These are phyloP conservation scores for Peltaster fructicola DNA, from an alignment of 2,329 filamentous ascomycete genomes.

Conservation along the genomic window DNA sequence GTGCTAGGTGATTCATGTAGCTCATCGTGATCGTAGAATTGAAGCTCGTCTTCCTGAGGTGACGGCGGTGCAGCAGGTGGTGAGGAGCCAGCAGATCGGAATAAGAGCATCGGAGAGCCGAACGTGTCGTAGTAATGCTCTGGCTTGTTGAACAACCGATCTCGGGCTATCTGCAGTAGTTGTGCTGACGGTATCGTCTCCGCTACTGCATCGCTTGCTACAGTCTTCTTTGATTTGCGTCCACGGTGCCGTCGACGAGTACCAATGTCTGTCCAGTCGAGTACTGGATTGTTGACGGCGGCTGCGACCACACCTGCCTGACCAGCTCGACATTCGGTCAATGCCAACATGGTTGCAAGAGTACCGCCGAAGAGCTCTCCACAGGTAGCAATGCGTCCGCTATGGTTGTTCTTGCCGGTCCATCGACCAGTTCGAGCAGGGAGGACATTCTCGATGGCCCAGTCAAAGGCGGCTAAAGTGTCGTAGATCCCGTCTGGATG, in stretches of 20 bases:
- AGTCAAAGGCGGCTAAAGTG: constrained; percentile 30
- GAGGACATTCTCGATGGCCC: constrained; percentile 24
- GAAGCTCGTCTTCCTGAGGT: constrained; percentile 13
- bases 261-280: constrained; percentile 31
- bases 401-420: constrained; percentile 11
- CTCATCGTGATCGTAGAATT: constrained; percentile 10
- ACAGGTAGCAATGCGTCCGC: constrained; percentile 25
- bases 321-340: constrained; percentile 31
- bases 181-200: constrained; percentile 1
- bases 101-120: constrained; percentile 32
- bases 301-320: constrained; percentile 26
- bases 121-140: constrained; percentile 32
- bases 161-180: constrained; percentile 19
- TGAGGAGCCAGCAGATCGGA: constrained; percentile 25
- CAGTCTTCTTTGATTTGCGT: constrained; percentile 5
- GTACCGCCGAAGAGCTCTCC: constrained; percentile 31
- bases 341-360: constrained; percentile 30
- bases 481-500: constrained; percentile 32
- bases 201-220: constrained; percentile 2
- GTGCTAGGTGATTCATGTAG: too few relatives aligned
- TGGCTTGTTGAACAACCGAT: constrained; percentile 23
- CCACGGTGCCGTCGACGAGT: constrained; percentile 13
- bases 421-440: constrained; percentile 12
- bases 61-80: constrained; percentile 8
- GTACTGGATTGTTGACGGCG: constrained; percentile 29